Evolutionary conservation across 192 early-diverging fungal species (phyloP), one percentile per base, ranked within the genome.

Genomic region (Backusella morwellensis): DNA sequence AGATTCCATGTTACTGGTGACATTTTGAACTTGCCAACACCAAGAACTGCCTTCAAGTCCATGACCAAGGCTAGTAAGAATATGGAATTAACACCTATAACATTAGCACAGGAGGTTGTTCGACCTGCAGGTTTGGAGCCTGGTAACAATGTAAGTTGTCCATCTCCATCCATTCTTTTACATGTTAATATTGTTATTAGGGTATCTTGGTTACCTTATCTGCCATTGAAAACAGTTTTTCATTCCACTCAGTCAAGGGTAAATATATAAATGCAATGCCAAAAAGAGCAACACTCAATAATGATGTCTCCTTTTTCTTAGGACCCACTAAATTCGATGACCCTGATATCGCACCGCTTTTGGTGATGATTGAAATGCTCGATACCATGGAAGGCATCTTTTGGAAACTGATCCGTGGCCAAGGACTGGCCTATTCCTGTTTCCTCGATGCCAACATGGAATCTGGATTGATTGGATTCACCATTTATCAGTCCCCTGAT

Each of bases 351-450:
- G 86, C 88, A 34, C 81, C 89, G 23, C 74, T 90, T 6, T 67
- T 89, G 68, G 88, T 90, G 6, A 79, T 88, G 71, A 84, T 80
- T 47, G 89, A 90, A 66, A 73, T 86, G 26, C 75, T 90, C 47
- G 81, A 89, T 50, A 86, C 85, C 0, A 85, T 87, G 73, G 89
- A 90, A 77, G 89, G 89, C 32, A 79, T 85, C 8, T 89, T 90
- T 69, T 90, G 88, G 88, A 88, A 87, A 76, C 72, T 86, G n/a
- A 85, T 90, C 66, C 89, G 89, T 70, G 89, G 89, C 23, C 83
- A 85, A 34, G 89, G 89, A 14, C 78, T 88, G 17, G 89, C 88
- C 14, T 90, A 90, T 77, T 79, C 84, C 17, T 82, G 80, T 75
- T 82, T 68, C 35, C 73, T 90, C 32, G 75, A 73, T n/a, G 80